Evolutionary conservation across 306 rosid genomes (phyloP), one percentile per base, ranked within the genome.

Genomic region (Begonia masoniana): DNA sequence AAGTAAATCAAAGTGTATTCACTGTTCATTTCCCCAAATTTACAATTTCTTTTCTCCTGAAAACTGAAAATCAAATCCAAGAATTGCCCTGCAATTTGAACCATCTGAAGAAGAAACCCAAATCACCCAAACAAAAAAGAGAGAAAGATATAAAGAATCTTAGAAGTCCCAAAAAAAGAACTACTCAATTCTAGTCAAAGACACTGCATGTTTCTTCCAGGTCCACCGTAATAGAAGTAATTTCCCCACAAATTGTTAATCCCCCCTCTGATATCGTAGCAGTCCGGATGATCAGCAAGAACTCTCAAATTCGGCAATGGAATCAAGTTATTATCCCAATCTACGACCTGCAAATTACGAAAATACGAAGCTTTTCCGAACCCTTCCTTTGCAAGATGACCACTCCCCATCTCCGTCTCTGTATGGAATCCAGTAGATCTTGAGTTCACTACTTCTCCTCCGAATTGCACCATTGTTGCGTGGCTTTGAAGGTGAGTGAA

Each of bases 401-500:
- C 49, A 10, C 49, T 45, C 15, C 49, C 49, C 49, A 45, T 45
- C 15, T 12, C n/a, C 15, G 49, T 45, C 15, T 45, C 49, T 45
- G 49, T 45, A n/a, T 45, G 49, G 6, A 45, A 10, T 45, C 49
- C 49, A 45, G 49, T 10, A 10, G 49, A n/a, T 10, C 7, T 45
- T 12, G 49, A 45, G 15, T 45, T 45, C 49, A 45, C 49, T 45
- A 45, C 15, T 45, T 45, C 49, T n/a, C 49, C 49, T 45, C 49
- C 49, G 15, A 45, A 45, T 45, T 45, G 49, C 49, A 45, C 49
- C 49, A 45, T 45, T 12, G 49, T 45, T 45, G n/a, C 49, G 15
- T 45, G 49, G 49, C 49, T 45, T 45, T 45, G 49, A 10, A 45
- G 49, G 15, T 45, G 49, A 45, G n/a, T 45, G 49, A 45, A 45